Base-by-base conservation (phyloP, 2,329 filamentous ascomycete species). In the Cylindrodendrum hubeiense region DNA sequence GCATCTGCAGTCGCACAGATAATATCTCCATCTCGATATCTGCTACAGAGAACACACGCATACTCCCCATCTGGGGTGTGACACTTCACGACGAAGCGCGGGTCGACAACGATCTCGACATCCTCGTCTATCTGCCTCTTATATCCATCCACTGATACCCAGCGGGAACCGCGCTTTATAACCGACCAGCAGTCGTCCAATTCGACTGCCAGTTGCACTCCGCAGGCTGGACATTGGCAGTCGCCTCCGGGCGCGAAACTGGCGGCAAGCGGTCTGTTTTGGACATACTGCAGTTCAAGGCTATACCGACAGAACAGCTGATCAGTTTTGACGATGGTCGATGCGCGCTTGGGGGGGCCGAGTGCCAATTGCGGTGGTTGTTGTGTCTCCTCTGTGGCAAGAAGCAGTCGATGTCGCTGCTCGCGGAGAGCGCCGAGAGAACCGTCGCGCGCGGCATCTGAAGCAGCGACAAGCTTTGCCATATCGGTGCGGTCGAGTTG, bases 241-340 rank as follows among this genome's bases (percentile, higher is more conserved):
- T 65, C 61, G 0, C 67, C 70, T 0, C 60, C 17, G 2, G 70
- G 71, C 5, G 52, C 67, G 15, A 74, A 74, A 6, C 52, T 60
- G 1, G 71, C 53, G 9, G 65, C 52, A 13, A 74, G 70, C 0
- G 63, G 68, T 33, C 39, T 54, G 24, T 65, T 62, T 4, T 46
- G 62, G 1, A 59, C 47, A 21, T 66, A 63, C 39, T 74, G 72
- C 2, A 74, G 56, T 37, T 74, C 71, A 5, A 74, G 46, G 6
- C 71, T 70, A 26, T 74, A 74, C 30, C 65, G 67, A 24, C 72
- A 74, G 57, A 60, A 74, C 9, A 74, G 28, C 24, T 70, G 63
- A 22, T 71, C 68, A 5, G 60, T 30, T 9, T 60, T 19, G 41
- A 61, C 34, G 21, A 63, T 22, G 30, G 64, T 66, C 1, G 68